Base-by-base conservation (phyloP, 2,329 filamentous ascomycete species). In the Pyricularia sp. region DNA sequence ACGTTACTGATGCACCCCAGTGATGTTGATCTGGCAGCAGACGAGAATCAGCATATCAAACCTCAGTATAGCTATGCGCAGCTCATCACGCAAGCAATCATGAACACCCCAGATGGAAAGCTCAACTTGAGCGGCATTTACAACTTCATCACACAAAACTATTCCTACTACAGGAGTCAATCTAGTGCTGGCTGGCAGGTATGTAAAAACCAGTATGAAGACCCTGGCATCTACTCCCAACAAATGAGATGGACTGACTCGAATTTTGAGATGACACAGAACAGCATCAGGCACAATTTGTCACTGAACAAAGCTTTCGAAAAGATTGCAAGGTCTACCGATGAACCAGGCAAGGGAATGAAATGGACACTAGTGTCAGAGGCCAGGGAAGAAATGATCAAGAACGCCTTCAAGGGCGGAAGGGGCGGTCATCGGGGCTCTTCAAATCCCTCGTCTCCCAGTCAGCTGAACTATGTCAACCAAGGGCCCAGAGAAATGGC, bases 321-420 rank as follows among this genome's bases (percentile, higher is more conserved):
- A 74, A 99, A 99, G 78, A 91, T 97, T 10, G 92, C 95, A 3
- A 90, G 95, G 65, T 90, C 92, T 20, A 97, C 93, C 0, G 93
- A 98, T 73, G 95, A 99, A 77, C 95, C 95, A 26, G 95, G 95
- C 14, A 99, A 99, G 78, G 95, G 95, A 31, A 98, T 97, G 93
- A 98, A 98, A 77, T 99, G 95, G 95, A 92, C 94, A 79, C 94
- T 99, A 75, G 89, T 92, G 4, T 86, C 92, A 1, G 92, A 96
- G 71, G 86, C 90, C 72, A 89, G 91, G 66, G 92, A 97, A 23
- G 94, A 97, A 68, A 97, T 97, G 83, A 86, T 93, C 70, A 91
- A 91, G 77, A 92, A 91, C 73, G 86, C 86, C 1, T 86, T 82
- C 73, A 84, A 85, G 69, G 84, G 87, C 23, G 87, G 88, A 23